These are phyloP conservation scores for Hibiscus trionum DNA, from an alignment of 345 rosid genomes.

Conservation along the genomic window DNA sequence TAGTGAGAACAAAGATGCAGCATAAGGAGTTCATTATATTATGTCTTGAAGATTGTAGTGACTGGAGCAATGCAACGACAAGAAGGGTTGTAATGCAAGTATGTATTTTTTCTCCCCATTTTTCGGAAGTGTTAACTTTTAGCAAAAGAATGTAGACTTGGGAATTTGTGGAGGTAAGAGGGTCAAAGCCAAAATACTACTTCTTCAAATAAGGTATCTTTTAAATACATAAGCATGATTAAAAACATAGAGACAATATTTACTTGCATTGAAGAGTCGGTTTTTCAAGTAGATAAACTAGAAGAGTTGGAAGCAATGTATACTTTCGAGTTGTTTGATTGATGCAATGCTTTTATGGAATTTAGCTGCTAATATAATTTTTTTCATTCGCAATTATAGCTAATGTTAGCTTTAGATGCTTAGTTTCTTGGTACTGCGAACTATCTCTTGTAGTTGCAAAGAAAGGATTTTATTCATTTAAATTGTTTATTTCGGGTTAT, in stretches of 20 bases:
- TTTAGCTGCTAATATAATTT: neutral
- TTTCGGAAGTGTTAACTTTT: neutral
- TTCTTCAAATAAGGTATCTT: neutral
- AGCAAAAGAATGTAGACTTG: neutral
- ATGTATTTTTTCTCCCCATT: slow-evolving; percentile 17
- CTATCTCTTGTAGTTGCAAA: neutral
- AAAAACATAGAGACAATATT: neutral
- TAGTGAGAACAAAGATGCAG: slow-evolving; percentile 91
- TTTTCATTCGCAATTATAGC: neutral
- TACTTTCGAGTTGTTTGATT: neutral
- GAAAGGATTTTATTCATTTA: neutral
- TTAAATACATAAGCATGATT: neutral
- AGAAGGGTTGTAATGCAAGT: slow-evolving; percentile 93
- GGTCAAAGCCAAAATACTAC: neutral
- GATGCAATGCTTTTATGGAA: neutral
- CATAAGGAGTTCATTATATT: slow-evolving; percentile 85
- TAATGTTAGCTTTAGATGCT: neutral
- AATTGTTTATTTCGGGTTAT: neutral
- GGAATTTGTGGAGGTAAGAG: neutral
- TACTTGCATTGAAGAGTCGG: neutral
- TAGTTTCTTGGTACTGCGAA: neutral
- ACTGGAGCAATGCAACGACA: slow-evolving; percentile 93
- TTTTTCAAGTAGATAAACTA: neutral
- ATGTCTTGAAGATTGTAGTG: slow-evolving; percentile 95
- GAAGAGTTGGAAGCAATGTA: neutral